Conservation (phyloP, 257 asterid species). For the Solanum dulcamara region DNA sequence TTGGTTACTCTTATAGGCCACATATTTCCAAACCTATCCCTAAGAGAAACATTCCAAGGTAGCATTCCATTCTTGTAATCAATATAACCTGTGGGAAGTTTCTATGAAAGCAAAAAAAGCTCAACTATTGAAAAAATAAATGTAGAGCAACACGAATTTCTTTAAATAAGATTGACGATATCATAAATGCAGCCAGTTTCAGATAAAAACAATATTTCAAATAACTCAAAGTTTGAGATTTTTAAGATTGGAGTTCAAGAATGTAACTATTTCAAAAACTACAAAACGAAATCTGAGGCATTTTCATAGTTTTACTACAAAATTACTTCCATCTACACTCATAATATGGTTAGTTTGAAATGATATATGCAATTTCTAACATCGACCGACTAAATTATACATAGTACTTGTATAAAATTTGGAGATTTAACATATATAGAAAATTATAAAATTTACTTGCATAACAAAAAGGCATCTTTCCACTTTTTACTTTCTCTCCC, state of each 20-base stretch:
- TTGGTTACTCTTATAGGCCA: no score
- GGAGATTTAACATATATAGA: no score
- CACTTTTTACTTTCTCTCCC: no score
- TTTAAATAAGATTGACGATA: no score
- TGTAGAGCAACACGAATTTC: neutral
- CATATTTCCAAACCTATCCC: no score
- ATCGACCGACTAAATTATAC: neutral
- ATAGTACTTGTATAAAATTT: no score
- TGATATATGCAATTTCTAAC: neutral
- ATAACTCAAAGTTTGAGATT: neutral
- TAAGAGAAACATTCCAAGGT: neutral
- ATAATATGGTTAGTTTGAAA: neutral
- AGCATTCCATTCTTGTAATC: neutral
- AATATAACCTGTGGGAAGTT: neutral
- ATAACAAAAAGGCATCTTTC: no score
- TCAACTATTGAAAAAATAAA: neutral
- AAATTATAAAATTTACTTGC: no score
- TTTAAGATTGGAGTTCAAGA: no score
- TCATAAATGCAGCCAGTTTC: no score
- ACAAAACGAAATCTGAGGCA: neutral
- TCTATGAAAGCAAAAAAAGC: neutral
- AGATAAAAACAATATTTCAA: neutral
- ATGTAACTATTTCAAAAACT: no score
- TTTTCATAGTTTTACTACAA: neutral
- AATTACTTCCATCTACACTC: neutral